Conservation (phyloP, 257 asterid genomes). For the Galeopsis tetrahit region DNA sequence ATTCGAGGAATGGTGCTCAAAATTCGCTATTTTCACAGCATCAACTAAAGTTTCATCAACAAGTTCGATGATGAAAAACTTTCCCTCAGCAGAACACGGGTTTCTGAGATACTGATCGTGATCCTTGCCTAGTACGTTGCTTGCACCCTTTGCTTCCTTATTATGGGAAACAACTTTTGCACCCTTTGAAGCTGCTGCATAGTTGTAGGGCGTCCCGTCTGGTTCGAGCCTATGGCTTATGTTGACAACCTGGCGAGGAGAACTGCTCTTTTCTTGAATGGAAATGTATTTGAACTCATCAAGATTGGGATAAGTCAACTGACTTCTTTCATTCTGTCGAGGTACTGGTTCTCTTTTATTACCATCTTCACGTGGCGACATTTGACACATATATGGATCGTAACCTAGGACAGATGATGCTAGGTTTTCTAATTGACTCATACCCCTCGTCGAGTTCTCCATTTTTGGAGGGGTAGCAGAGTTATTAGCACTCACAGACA, state of each 20-base stretch:
- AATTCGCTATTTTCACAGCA: slow-evolving; percentile 86
- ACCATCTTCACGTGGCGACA: slow-evolving; percentile 37
- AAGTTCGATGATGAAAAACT: slow-evolving; percentile 78
- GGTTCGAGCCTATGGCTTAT: slow-evolving; percentile 88
- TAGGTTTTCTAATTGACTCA: slow-evolving; percentile 53
- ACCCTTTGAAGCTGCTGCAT: slow-evolving; percentile 91
- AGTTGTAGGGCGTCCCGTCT: slow-evolving; percentile 85
- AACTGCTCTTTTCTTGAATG: slow-evolving; percentile 49
- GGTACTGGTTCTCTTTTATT: slow-evolving; percentile 35
- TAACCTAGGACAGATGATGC: slow-evolving; percentile 54
- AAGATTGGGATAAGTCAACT: slow-evolving; percentile 63
- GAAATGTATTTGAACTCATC: slow-evolving; percentile 79
- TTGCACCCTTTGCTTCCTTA: slow-evolving; percentile 90
- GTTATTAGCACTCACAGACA: slow-evolving; percentile 39
- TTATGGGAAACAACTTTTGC: slow-evolving; percentile 89
- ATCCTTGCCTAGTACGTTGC: slow-evolving; percentile 80
- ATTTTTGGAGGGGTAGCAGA: slow-evolving; percentile 34
- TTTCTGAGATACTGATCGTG: slow-evolving; percentile 89
- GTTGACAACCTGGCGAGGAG: slow-evolving; percentile 59
- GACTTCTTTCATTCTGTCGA: slow-evolving; percentile 50
- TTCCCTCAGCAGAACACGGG: slow-evolving; percentile 80
- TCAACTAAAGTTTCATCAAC: slow-evolving; percentile 88
- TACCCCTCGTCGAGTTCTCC: slow-evolving; percentile 45
- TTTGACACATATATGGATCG: slow-evolving; percentile 48
- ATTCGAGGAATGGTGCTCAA: slow-evolving; percentile 89